Percentiles rank a stretch among this genome's conserved stretches.
Evolutionary conservation across 805 yeast genomes (phyloP).

Genomic region (Lachancea sp.): DNA sequence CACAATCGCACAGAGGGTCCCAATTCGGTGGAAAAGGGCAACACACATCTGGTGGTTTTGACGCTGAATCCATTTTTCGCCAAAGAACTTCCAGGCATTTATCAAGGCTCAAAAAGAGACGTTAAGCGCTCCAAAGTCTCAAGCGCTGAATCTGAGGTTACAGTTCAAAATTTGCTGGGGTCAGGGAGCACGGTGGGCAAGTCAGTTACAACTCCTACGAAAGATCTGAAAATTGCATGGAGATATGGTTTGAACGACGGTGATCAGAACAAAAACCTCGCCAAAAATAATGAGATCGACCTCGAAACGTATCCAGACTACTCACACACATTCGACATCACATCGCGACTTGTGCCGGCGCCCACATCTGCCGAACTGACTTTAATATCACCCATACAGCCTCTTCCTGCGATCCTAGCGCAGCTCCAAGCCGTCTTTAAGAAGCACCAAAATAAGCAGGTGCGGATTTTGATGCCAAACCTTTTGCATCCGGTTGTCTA

Average conservation of each 20-base stretch:
- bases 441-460: constrained; percentile 40
- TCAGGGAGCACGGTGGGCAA: constrained; percentile 1
- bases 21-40: constrained; percentile 22
- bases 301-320: constrained; percentile 46
- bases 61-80: constrained; percentile 57
- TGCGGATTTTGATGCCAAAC: constrained; percentile 70
- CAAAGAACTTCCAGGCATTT: constrained; percentile 68
- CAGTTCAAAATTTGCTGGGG: constrained; percentile 55
- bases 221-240: constrained; percentile 87
- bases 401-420: constrained; percentile 26
- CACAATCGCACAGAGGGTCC: constrained; percentile 48
- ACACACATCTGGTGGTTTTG: constrained; percentile 58
- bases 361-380: constrained; percentile 58
- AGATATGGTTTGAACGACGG: constrained; percentile 60
- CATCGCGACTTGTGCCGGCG: constrained; percentile 61
- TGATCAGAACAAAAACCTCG: constrained; percentile 16
- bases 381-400: constrained; percentile 39
- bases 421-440: constrained; percentile 42
- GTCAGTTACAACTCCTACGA: constrained; percentile 15
- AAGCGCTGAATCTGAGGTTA: constrained; percentile 51
- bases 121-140: constrained; percentile 53
- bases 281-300: constrained; percentile 8
- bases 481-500: constrained; percentile 74
- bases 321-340: constrained; percentile 67
- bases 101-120: constrained; percentile 61